Evolutionary conservation across 495 filamentous ascomycete species (phyloP).

Genomic region (Niebla homalea): DNA sequence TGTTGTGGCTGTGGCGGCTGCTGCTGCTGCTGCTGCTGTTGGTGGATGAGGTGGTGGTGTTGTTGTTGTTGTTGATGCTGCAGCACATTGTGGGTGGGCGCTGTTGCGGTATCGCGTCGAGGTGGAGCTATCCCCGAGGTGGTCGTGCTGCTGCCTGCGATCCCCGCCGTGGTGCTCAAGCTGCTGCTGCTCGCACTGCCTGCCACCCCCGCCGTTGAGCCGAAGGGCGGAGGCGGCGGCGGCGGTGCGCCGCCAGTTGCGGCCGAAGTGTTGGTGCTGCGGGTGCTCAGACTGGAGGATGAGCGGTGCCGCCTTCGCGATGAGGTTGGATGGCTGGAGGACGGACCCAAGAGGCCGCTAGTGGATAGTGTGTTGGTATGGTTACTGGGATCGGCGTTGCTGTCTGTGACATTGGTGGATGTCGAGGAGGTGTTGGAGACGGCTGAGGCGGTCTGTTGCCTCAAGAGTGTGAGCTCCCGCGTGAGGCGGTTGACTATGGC

Average conservation of each 20-base stretch:
- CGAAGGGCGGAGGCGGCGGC: too few species aligned
- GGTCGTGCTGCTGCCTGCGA: slow-evolving; percentile 23
- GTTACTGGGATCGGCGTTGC: slow-evolving; percentile 33
- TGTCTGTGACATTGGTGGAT: slow-evolving; percentile 47
- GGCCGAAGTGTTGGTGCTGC: slow-evolving; percentile 34
- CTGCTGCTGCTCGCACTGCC: slow-evolving; percentile 15
- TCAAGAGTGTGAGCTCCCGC: slow-evolving; percentile 66
- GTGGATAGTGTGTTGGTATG: slow-evolving; percentile 30
- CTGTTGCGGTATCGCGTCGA: slow-evolving; percentile 22
- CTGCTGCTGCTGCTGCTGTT: too few species aligned
- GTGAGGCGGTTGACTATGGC: slow-evolving; percentile 90
- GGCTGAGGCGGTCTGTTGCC: slow-evolving; percentile 69
- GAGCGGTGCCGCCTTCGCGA: slow-evolving; percentile 48
- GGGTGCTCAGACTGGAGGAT: slow-evolving; percentile 46
- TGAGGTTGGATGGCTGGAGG: slow-evolving; percentile 37
- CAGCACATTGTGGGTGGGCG: background rate
- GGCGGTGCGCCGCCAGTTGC: slow-evolving; percentile 10
- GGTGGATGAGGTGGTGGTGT: too few species aligned
- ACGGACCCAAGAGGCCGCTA: background rate
- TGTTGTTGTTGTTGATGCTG: too few species aligned
- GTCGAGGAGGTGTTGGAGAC: slow-evolving; percentile 69
- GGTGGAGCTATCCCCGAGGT: slow-evolving; percentile 36
- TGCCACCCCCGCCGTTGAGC: background rate
- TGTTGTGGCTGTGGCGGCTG: slow-evolving; percentile 10
- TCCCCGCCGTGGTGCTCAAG: slow-evolving; percentile 14